Base-by-base conservation (phyloP, 1,284 basidiomycete genomes). In the Pisolithus thermaeus region DNA sequence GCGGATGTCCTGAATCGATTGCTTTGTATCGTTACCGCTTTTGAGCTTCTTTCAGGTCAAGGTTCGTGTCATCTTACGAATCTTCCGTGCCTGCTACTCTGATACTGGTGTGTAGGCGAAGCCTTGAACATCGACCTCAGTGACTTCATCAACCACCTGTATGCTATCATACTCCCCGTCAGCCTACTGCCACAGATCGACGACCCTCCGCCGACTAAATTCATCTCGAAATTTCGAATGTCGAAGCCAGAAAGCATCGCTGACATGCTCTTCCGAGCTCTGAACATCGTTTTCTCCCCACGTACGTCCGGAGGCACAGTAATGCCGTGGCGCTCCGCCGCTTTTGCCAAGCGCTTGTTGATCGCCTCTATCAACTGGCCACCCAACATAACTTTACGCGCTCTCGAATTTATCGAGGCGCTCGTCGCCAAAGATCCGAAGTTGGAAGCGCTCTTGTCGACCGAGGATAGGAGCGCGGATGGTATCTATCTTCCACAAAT, bases 1-100 rank as follows among this genome's bases (percentile, higher is more conserved):
- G 56, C 46, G 25, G 67, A 76, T 49, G 73, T 83, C 52, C 82
- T 81, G 56, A 83, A 81, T 62, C 84, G 83, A 62, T 75, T 99
- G 55, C 72, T 90, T 50, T 97, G 92, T 63, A 92, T 99, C 60
- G 85, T 91, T 52, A 97, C 97, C 32, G 96, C 95, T 4, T 97
- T 98, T 61, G 95, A 99, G 65, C 81, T 99, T 47, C 81, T 99
- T 41, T 88, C 89, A 16, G 97, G 96, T 11, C 97, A 99, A 82
- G 95, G 94, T 83, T 57, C 57, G 74, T 69, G 53, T 51, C 40
- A 28, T 37, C 53, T 53, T 32, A 41, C 28, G 6, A 8, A 22
- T 22, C n/a, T 39, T 3, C 28, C 25, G 25, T 46, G 42, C 38
- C 51, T 47, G 48, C 46, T 38, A 53, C 52, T 54, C 25, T 27